Conservation (phyloP, 148 eudicot genomes). For the Silene uniflora region DNA sequence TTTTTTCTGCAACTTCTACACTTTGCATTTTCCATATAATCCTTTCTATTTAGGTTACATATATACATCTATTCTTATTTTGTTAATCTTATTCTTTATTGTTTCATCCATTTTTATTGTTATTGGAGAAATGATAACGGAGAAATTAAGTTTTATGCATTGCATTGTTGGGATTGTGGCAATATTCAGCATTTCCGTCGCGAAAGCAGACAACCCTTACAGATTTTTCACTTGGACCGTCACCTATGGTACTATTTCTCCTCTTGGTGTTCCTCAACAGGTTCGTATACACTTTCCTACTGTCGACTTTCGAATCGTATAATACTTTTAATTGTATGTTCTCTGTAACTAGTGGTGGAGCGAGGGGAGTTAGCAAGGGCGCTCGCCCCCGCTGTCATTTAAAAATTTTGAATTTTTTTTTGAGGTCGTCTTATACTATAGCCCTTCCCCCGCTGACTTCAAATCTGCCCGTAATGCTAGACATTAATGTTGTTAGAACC, state of each 20-base stretch:
- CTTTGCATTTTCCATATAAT: neutral
- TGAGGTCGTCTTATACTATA: no score
- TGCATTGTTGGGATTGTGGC: slow-evolving; percentile 29
- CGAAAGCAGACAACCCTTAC: slow-evolving; percentile 70
- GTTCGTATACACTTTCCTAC: slow-evolving; percentile 26
- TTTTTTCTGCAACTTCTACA: neutral
- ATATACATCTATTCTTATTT: neutral
- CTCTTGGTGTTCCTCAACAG: slow-evolving; percentile 78
- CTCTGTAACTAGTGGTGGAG: no score
- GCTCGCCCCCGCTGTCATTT: no score
- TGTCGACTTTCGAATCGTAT: no score
- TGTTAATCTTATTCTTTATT: neutral
- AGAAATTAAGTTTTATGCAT: slow-evolving; percentile 17
- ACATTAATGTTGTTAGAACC: no score
- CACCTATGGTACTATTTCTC: slow-evolving; percentile 75
- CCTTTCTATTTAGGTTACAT: no score
- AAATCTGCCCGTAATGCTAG: no score
- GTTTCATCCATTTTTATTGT: neutral
- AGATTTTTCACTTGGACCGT: slow-evolving; percentile 70
- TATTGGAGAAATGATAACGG: slow-evolving; percentile 28
- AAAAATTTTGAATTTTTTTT: no score
- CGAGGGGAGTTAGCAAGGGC: no score
- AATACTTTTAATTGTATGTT: no score
- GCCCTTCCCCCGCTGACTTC: no score
- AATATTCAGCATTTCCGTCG: slow-evolving; percentile 35